phyloP scores from a whole-genome alignment of 441 rosid genomes.

The Codiaeum variegatum region DNA sequence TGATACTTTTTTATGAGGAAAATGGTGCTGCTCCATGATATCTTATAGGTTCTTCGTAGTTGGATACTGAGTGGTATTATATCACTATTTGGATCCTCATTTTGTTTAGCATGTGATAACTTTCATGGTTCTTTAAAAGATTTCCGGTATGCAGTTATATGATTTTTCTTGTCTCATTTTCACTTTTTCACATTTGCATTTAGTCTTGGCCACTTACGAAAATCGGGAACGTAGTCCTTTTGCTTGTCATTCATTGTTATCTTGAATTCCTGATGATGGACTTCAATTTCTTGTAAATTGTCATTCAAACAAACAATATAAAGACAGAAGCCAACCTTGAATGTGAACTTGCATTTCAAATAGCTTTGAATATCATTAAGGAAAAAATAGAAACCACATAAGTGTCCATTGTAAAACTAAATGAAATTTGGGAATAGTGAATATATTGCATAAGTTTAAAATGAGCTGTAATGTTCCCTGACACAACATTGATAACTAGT shows the following conservation, averaged over 20 bases:
- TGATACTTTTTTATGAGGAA: not conserved
- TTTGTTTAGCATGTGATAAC: not conserved
- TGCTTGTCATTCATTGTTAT: not conserved
- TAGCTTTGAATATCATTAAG: not conserved
- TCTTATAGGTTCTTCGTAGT: not conserved
- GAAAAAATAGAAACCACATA: not conserved
- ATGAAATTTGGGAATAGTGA: not conserved
- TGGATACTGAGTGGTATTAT: not conserved
- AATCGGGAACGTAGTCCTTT: not conserved
- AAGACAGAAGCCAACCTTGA: not conserved
- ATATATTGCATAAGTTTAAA: not conserved
- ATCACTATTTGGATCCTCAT: not conserved
- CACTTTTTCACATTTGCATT: not conserved
- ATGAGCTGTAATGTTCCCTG: not conserved
- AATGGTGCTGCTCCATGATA: not conserved
- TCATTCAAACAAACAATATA: not conserved
- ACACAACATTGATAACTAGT: not conserved
- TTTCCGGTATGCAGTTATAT: not conserved
- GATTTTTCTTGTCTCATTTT: constrained; percentile 1
- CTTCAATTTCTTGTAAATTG: not conserved
- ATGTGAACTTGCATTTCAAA: not conserved
- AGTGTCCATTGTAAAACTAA: not conserved
- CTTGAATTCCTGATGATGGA: not conserved
- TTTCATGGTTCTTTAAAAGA: not conserved
- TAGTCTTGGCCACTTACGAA: not conserved